Base-by-base conservation (phyloP, 495 filamentous ascomycete genomes). In the Xeromyces bisporus region DNA sequence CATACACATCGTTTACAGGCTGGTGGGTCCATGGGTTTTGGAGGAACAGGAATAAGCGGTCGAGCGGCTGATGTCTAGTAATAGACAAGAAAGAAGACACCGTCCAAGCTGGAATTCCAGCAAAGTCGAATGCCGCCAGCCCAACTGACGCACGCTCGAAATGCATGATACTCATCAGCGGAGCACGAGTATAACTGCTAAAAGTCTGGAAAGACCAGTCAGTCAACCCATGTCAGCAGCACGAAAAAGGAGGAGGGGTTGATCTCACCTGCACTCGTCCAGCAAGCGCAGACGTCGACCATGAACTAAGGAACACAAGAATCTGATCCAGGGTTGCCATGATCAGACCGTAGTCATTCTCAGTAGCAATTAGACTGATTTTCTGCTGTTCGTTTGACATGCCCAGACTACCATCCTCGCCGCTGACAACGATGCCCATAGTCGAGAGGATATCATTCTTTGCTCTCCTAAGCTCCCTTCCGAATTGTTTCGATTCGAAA, bases 361-460 rank as follows among this genome's bases (percentile, higher is more conserved):
- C 64, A 11, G 56, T 44, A 16, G 53, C 53, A 26, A 66, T 53
- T 23, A 51, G 43, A 14, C 59, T 47, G 28, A 65, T 43, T 31
- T 50, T 56, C 28, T 60, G 45, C 38, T 60, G 53, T 32, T 66
- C 59, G 32, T 46, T 51, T 11, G 44, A 46, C 4, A 40, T 43
- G 30, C 40, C 41, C 23, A 38, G 16, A 16, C 46, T 54, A 24
- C 53, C 46, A 32, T 60, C 56, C 38, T 62, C 58, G 21, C 53
- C 44, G 33, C 56, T 60, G 32, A 60, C 60, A 27, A 66, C 65
- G 13, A 67, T 52, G 2, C 66, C 65, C 53, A 69, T 65, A 2
- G 62, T 67, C 8, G 64, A 60, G n/a, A 68, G 53, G 7, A 71
- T 61, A 39, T 70, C 66, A 54, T 71, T 71, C 35, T 69, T 65